A percentile compares a stretch with the other conserved stretches of the same genome.
phyloP scores from a whole-genome alignment of 2,329 filamentous ascomycete genomes.

The Hyphodiscus sp. region DNA sequence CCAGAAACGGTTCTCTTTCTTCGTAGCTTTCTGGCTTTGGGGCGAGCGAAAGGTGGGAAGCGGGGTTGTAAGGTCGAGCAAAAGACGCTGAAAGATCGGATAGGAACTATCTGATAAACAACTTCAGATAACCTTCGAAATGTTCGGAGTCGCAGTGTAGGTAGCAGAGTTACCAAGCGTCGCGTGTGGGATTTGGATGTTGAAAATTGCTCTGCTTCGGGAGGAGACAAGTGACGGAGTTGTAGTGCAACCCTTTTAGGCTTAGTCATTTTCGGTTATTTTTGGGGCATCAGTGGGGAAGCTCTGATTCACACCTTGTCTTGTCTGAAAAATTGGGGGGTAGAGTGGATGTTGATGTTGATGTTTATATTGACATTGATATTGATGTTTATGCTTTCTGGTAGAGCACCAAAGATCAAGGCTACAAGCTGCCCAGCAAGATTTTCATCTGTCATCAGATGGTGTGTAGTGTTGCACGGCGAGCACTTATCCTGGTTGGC shows the following conservation, averaged over 20 bases:
- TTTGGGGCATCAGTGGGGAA: background rate
- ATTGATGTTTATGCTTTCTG: background rate
- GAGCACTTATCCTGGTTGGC: background rate
- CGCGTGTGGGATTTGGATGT: conserved; percentile 13
- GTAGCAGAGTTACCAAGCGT: conserved; percentile 3
- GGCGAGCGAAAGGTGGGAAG: conserved; percentile 18
- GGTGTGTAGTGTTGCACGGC: background rate
- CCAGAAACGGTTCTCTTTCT: conserved; percentile 3
- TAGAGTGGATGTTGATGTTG: background rate
- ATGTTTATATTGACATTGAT: background rate
- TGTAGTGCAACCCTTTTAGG: no score
- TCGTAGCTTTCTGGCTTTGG: conserved; percentile 7
- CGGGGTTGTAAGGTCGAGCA: conserved; percentile 18
- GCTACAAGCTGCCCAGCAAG: conserved; percentile 1
- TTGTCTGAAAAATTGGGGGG: background rate
- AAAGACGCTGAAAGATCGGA: conserved; percentile 4
- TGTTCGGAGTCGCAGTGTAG: conserved; percentile 2
- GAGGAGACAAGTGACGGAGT: background rate
- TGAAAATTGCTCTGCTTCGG: background rate
- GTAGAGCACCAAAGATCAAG: background rate
- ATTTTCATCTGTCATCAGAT: conserved; percentile 4
- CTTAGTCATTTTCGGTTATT: background rate
- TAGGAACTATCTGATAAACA: conserved; percentile 19
- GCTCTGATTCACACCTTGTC: background rate
- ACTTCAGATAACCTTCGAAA: conserved; percentile 10